These are phyloP conservation scores for Blepharisma stoltei DNA, from an alignment of 73 alveolate species.

Conservation along the genomic window DNA sequence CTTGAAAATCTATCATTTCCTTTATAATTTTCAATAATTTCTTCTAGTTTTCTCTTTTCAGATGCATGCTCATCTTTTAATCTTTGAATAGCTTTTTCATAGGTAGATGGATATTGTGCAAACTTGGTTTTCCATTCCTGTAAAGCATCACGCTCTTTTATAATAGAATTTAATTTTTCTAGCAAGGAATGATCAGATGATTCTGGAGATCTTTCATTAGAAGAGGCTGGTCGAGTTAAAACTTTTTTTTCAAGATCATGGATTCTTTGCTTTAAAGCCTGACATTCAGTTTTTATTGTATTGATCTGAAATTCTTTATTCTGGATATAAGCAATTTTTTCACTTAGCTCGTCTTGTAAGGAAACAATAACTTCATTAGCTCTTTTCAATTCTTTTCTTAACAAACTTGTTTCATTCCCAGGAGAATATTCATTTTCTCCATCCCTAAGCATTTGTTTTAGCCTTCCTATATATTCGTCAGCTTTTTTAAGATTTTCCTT, in stretches of 20 bases:
- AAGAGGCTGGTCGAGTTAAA: no score
- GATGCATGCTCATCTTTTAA: slow-evolving; percentile 9
- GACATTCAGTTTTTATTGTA: background rate
- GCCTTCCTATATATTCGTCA: background rate
- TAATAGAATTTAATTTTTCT: background rate
- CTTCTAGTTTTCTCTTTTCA: slow-evolving; percentile 15
- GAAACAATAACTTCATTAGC: background rate
- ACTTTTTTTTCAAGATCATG: background rate
- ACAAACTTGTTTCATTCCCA: background rate
- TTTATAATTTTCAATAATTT: background rate
- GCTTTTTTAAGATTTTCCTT: background rate
- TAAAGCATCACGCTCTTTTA: slow-evolving; percentile 6
- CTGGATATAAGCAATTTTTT: background rate
- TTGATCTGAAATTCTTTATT: slow-evolving; percentile 20
- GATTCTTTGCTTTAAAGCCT: background rate
- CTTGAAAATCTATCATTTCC: background rate
- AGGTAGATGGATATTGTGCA: slow-evolving; percentile 26
- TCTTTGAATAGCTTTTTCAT: slow-evolving; percentile 9
- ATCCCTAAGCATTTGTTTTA: background rate
- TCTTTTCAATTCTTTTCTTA: slow-evolving; percentile 8
- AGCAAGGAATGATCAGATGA: background rate
- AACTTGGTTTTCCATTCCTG: slow-evolving; percentile 2
- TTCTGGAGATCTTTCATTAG: no score
- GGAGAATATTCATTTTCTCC: no score
- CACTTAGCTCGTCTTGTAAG: background rate